Base-by-base conservation (phyloP, 1,284 basidiomycete species). In the Pyrrhoderma lamaoense region DNA sequence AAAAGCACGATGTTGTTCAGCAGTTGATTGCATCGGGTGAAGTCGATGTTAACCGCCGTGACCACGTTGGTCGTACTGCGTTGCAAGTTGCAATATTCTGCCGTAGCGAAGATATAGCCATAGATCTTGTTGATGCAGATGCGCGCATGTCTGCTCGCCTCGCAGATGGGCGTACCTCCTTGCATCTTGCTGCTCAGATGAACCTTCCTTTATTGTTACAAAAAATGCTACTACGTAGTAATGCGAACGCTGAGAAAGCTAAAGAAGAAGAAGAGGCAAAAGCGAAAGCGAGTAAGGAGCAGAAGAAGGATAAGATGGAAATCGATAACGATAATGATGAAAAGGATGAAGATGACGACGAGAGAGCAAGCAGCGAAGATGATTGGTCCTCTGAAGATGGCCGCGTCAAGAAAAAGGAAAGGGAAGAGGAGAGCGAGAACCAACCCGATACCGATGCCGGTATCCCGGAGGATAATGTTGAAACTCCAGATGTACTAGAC, bases 41-140 rank as follows among this genome's bases (percentile, higher is more conserved):
- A 1, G 61, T 70, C 42, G 74, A 77, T 54, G 18, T 79, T 13
- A 70, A 77, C 56, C 68, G 69, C 36, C 71, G 79, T 2, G 79
- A 81, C 61, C 75, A 78, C 49, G 76, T 80, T 46, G 80, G 79
- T 1, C 73, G 79, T 2, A 76, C 76, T 1, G 65, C 74, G 3
- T 66, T 81, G 9, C 79, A 81, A 48, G 62, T 80, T 37, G 76
- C 79, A 0, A 71, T 80, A 44, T 52, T 79, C 8, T 68, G 67
- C 42, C 67, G 68, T 43, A 70, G 69, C 0, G 57, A 55, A 1
- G 74, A 74, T 1, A 73, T 79, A 46, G 75, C 75, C 0, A 64
- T 64, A 53, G 69, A 73, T 46, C 67, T 81, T 18, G 68, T 81
- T 45, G 72, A 80, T 42, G 71, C 73, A 7, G 76, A 74, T 2